phyloP scores from a whole-genome alignment of 1,284 basidiomycete genomes.

The Malassezia cuniculi region DNA sequence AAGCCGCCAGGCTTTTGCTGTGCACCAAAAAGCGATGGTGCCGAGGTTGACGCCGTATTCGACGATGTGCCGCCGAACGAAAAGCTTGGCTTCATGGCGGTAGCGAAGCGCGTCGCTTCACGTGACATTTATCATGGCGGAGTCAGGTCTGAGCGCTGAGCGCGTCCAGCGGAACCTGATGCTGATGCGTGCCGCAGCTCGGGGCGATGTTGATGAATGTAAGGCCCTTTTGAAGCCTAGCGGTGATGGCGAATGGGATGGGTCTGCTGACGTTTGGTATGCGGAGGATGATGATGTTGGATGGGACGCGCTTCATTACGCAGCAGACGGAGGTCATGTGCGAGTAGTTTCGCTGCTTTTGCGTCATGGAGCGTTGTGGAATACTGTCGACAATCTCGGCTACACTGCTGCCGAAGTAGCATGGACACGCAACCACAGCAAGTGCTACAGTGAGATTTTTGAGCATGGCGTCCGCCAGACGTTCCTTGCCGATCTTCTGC shows the following conservation, averaged over 20 bases:
- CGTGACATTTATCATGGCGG: not conserved
- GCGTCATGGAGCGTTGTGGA: conserved; percentile 79
- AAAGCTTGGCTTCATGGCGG: conserved; percentile 7
- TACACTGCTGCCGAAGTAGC: conserved; percentile 38
- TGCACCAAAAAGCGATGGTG: conserved; percentile 1
- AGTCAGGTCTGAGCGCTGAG: conserved; percentile 9
- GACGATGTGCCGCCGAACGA: conserved; percentile 5
- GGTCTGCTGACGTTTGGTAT: conserved; percentile 80
- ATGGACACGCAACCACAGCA: conserved; percentile 28
- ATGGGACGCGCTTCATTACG: conserved; percentile 74
- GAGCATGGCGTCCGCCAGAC: conserved; percentile 46
- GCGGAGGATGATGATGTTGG: conserved; percentile 53
- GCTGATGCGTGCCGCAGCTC: conserved; percentile 25
- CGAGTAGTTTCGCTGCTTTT: conserved; percentile 58
- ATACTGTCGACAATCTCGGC: conserved; percentile 46
- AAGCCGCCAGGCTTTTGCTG: not conserved
- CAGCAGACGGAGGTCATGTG: conserved; percentile 60
- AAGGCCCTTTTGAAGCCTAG: conserved; percentile 16
- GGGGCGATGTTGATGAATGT: conserved; percentile 17
- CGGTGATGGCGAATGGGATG: conserved; percentile 48
- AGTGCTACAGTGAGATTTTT: conserved; percentile 25
- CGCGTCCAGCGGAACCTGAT: conserved; percentile 24
- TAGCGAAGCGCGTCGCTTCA: too few relatives aligned
- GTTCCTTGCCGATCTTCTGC: conserved; percentile 23
- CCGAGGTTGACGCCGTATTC: not conserved